These are phyloP conservation scores for Paragyromitra xinjiangensis DNA, from an alignment of 495 filamentous ascomycete species.

Conservation along the genomic window DNA sequence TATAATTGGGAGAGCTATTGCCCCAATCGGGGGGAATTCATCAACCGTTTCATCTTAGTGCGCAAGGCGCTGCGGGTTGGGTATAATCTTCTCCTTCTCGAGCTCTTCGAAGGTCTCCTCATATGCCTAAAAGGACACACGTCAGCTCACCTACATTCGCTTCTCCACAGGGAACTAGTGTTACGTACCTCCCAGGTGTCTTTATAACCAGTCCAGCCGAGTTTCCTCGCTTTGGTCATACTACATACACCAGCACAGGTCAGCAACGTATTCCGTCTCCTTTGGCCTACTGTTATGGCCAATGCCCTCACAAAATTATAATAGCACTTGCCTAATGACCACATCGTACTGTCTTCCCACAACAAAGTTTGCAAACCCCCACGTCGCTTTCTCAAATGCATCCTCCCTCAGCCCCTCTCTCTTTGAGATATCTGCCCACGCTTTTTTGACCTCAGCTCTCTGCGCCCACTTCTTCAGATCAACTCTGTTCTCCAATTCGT, in stretches of 20 bases:
- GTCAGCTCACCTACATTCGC: not conserved
- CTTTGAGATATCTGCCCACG: constrained; percentile 62
- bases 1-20: not conserved
- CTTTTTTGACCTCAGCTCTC: constrained; percentile 63
- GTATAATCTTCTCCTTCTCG: constrained; percentile 59
- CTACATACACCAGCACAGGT: constrained; percentile 43
- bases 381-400: constrained; percentile 67
- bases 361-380: constrained; percentile 65
- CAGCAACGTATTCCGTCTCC: not conserved
- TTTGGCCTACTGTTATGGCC: not conserved
- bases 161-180: not conserved
- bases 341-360: constrained; percentile 64
- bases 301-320: not conserved
- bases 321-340: constrained; percentile 55
- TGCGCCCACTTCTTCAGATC: constrained; percentile 66
- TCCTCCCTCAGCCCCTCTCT: constrained; percentile 63
- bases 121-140: constrained; percentile 54
- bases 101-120: constrained; percentile 63
- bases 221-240: constrained; percentile 69
- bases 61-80: constrained; percentile 39
- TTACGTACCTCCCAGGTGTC: constrained; percentile 64
- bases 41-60: not conserved
- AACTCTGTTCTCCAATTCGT: constrained; percentile 61
- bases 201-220: constrained; percentile 63
- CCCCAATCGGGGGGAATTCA: not conserved